Conservation (phyloP, 1,139 yeast genomes). For the Tardiomyces depauwii region DNA sequence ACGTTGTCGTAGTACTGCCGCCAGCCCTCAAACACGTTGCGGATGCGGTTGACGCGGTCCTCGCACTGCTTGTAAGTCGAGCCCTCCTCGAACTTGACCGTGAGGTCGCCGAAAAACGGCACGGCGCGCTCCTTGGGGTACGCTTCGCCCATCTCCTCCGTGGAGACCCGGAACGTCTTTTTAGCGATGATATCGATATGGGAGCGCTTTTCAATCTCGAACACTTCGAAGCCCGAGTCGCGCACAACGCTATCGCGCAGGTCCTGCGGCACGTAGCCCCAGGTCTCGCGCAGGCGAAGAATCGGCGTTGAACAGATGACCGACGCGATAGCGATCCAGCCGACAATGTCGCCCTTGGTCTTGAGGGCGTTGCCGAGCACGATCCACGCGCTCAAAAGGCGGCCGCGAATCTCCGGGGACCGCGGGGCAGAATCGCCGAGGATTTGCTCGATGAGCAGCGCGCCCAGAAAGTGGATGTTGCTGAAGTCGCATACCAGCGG, state of each 20-base stretch:
- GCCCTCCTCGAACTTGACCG: constrained; percentile 29
- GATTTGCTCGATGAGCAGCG: constrained; percentile 60
- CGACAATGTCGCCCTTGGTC: constrained; percentile 81
- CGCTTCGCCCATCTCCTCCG: constrained; percentile 73
- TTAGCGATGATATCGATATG: constrained; percentile 35
- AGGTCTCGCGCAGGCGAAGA: constrained; percentile 57
- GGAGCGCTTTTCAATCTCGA: constrained; percentile 73
- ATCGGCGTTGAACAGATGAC: constrained; percentile 76
- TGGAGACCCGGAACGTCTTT: constrained; percentile 29
- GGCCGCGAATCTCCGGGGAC: constrained; percentile 41
- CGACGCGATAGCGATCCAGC: constrained; percentile 89
- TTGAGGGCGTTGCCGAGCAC: constrained; percentile 71
- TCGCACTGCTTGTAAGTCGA: constrained; percentile 49
- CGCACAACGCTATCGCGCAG: constrained; percentile 53
- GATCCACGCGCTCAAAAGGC: constrained; percentile 72
- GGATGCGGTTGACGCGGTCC: constrained; percentile 54
- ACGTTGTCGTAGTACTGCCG: constrained; percentile 41
- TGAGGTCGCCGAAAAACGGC: constrained; percentile 84
- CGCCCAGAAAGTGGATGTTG: constrained; percentile 68
- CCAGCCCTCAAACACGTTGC: constrained; percentile 76
- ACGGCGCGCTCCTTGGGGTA: constrained; percentile 72
- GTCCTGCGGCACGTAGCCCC: constrained; percentile 62
- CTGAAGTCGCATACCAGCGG: constrained; percentile 61
- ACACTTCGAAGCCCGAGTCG: constrained; percentile 92
- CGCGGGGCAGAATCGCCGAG: constrained; percentile 35